These are phyloP conservation scores for Jamesozyma rosinii DNA, from an alignment of 805 yeast genomes.

Conservation along the genomic window DNA sequence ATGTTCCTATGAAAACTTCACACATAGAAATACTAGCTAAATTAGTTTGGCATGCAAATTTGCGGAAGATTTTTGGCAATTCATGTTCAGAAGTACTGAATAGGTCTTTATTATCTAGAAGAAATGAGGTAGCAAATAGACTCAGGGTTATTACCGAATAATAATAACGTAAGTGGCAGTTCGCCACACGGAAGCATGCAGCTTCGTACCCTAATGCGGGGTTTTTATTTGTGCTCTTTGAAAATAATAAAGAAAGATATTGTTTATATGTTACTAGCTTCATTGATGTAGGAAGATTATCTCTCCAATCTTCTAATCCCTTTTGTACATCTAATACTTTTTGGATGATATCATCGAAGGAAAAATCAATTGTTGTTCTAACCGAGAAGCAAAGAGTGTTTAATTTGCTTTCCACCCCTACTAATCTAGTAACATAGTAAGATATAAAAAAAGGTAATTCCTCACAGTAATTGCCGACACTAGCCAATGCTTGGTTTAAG, in stretches of 20 bases:
- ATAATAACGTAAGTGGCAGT: constrained; percentile 18
- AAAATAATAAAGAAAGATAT: constrained; percentile 14
- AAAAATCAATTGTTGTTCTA: constrained; percentile 9
- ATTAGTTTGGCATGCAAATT: constrained; percentile 9
- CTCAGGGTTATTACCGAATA: constrained; percentile 14
- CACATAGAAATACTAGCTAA: constrained; percentile 13
- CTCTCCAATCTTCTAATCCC: constrained; percentile 18
- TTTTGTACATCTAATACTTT: constrained; percentile 11
- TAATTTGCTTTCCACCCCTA: constrained; percentile 13
- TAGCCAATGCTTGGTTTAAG: constrained; percentile 13
- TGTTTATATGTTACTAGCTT: constrained; percentile 16
- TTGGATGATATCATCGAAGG: constrained; percentile 20
- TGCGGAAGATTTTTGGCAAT: constrained; percentile 9
- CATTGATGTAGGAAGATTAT: constrained; percentile 17
- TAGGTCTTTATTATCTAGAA: constrained; percentile 16
- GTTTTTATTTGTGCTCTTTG: constrained; percentile 11
- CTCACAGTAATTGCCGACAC: constrained; percentile 13
- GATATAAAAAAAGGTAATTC: constrained; percentile 17
- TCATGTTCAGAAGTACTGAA: constrained; percentile 12
- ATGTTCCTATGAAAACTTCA: constrained; percentile 12
- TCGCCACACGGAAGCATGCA: constrained; percentile 16
- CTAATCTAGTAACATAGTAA: constrained; percentile 14
- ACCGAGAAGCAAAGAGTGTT: constrained; percentile 16
- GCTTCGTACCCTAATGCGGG: constrained; percentile 16
- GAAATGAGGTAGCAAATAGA: constrained; percentile 16